Percentiles rank a stretch among this genome's conserved stretches.
These are phyloP conservation scores for Neoboletus brunneissimus DNA, from an alignment of 768 basidiomycete species.

Conservation along the genomic window DNA sequence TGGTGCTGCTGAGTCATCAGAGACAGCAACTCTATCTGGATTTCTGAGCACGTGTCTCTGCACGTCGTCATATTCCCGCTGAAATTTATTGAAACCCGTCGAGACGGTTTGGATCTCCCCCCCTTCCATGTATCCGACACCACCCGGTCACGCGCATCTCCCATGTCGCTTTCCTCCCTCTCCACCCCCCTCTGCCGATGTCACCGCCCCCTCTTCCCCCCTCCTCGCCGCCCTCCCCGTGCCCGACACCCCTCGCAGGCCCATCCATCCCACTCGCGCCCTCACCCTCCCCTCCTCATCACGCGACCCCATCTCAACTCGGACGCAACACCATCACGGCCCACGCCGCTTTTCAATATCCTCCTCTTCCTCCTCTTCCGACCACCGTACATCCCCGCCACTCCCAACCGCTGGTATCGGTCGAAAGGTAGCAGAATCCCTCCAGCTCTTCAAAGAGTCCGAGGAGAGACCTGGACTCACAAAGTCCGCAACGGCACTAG, in stretches of 20 bases:
- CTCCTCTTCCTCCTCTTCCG: constrained; percentile 23
- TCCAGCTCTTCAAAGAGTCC: constrained; percentile 82
- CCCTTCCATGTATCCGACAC: background rate
- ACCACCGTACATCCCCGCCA: constrained; percentile 2
- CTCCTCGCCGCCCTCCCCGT: constrained; percentile 32
- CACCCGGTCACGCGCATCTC: background rate
- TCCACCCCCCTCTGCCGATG: background rate
- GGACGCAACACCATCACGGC: constrained; percentile 17
- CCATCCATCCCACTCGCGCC: constrained; percentile 26
- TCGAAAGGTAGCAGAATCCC: constrained; percentile 78
- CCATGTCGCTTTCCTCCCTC: constrained; percentile 1
- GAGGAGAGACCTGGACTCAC: constrained; percentile 35
- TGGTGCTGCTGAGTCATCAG: constrained; percentile 33
- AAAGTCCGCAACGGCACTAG: constrained; percentile 23
- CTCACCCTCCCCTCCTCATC: constrained; percentile 34
- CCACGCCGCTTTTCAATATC: constrained; percentile 34
- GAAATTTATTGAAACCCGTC: constrained; percentile 10
- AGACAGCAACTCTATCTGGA: constrained; percentile 8
- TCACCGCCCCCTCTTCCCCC: constrained; percentile 2
- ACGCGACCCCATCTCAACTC: constrained; percentile 8
- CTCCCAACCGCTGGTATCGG: constrained; percentile 49
- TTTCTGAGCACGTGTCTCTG: constrained; percentile 34
- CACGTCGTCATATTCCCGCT: constrained; percentile 33
- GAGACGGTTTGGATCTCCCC: background rate
- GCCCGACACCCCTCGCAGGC: constrained; percentile 26